Conservation (phyloP, 2,329 filamentous ascomycete species). For the Blastomyces percursus region DNA sequence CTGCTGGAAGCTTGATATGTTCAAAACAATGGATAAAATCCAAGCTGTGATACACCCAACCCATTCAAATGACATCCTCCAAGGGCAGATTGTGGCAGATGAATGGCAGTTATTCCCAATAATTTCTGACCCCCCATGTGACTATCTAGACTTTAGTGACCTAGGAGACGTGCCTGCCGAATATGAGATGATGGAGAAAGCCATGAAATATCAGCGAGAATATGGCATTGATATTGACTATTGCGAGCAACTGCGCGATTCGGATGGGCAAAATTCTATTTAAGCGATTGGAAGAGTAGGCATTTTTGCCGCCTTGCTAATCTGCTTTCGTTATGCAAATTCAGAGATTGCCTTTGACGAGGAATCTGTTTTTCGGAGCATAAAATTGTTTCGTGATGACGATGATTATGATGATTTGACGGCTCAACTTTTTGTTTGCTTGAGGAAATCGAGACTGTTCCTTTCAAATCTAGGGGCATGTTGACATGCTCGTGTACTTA, state of each 20-base stretch:
- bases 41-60: background rate
- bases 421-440: background rate
- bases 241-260: background rate
- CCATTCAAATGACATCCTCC: background rate
- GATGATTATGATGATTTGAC: background rate
- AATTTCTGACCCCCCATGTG: background rate
- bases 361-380: background rate
- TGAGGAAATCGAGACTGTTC: background rate
- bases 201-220: background rate
- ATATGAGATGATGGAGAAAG: background rate
- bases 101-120: background rate
- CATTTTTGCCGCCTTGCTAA: background rate
- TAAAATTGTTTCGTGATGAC: background rate
- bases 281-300: background rate
- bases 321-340: background rate
- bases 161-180: background rate
- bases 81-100: background rate
- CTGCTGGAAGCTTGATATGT: background rate
- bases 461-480: background rate
- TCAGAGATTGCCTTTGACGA: background rate
- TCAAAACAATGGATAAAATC: background rate
- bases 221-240: slow-evolving; percentile 2
- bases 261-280: background rate
- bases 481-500: background rate
- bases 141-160: background rate